Evolutionary conservation across 495 filamentous ascomycete genomes (phyloP), one percentile per base, ranked within the genome.

Genomic region (Tuber borchii): DNA sequence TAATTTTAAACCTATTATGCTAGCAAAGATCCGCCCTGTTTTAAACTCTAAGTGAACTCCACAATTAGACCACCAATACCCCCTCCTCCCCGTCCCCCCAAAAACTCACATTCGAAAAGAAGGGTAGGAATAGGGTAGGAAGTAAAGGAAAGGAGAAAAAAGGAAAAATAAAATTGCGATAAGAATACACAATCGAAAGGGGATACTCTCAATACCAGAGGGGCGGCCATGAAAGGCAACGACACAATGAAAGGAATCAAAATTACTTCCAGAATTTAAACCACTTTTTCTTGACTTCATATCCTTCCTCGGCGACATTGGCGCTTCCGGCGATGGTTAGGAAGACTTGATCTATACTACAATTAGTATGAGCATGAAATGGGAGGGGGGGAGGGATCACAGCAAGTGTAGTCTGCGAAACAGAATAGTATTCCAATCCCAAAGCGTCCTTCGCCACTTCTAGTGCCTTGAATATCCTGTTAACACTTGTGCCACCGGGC

Each of bases 331-430:
- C 92, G 77, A 96, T 93, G 56, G 85, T 89, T 85, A 97, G 84
- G 84, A 97, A 97, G 0, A 96, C 93, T 85, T 95, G 91, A 84
- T 96, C 93, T 75, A 96, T n/a, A 69, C 20, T 17, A 68, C n/a
- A 10, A n/a, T 73, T 73, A 77, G 73, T 45, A 48, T 46, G 71
- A 16, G 26, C 26, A 39, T 22, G 44, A 40, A 12, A 40, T 48
- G 19, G 12, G 42, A 2, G 34, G 2, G 31, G 44, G 31, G 26
- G 31, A 17, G 31, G 51, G 31, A 70, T 56, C 76, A 68, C 79
- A 79, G 76, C 78, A 75, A 79, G 86, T 44, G 92, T 94, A 71
- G 92, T 93, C 76, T 91, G 92, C 70, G 88, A 90, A 78, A 94
- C 91, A 69, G 90, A 91, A 82, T 92, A 96, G 82, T 93, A 91